Conservation (phyloP, 495 filamentous ascomycete genomes). For the Neurospora pannonica region DNA sequence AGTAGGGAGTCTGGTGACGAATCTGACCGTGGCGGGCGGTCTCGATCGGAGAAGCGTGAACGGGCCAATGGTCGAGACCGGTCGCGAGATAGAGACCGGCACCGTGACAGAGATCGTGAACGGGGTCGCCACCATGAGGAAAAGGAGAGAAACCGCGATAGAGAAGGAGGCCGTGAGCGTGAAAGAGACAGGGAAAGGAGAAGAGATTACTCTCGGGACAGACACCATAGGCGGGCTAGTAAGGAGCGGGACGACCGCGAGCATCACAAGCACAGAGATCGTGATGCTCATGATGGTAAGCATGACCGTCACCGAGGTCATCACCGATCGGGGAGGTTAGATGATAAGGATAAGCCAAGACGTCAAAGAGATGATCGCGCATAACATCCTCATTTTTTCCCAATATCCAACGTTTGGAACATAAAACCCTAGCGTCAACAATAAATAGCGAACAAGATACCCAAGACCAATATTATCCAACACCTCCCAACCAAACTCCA, state of each 20-base stretch:
- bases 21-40: not conserved
- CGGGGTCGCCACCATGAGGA: conserved; percentile 1
- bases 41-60: not conserved
- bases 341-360: not conserved
- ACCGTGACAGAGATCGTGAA: conserved; percentile 8
- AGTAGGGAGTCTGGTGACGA: not conserved
- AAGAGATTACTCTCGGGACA: conserved; percentile 1
- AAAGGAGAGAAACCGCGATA: not conserved
- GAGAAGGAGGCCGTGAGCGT: not conserved
- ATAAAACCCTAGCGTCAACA: not conserved
- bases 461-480: not conserved
- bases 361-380: not conserved
- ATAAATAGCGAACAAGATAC: not conserved
- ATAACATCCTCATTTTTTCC: not conserved
- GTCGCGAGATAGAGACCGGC: conserved; percentile 1
- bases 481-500: not conserved
- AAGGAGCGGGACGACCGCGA: conserved; percentile 10
- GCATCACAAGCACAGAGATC: conserved; percentile 2
- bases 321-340: not conserved
- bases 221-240: conserved; percentile 8
- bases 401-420: not conserved
- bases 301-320: not conserved
- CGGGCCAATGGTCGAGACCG: not conserved
- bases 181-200: conserved; percentile 1
- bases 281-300: not conserved